These are phyloP conservation scores for Thalassiosira ordinaria DNA, from an alignment of 352 stramenopile species.

Conservation along the genomic window DNA sequence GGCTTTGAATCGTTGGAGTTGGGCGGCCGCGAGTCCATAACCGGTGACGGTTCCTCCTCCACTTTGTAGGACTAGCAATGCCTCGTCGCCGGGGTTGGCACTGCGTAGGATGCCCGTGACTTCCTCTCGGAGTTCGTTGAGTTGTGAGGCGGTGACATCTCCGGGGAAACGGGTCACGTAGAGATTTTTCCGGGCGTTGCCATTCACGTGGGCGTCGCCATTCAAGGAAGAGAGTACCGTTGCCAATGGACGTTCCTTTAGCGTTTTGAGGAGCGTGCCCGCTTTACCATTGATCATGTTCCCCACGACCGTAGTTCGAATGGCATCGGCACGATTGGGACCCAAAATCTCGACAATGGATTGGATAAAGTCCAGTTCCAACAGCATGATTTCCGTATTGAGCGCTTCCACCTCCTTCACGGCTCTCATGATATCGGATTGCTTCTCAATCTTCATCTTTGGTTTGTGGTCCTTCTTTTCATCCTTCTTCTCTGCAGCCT, in stretches of 20 bases:
- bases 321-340: slow-evolving; percentile 61
- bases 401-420: slow-evolving; percentile 59
- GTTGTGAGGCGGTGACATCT: slow-evolving; percentile 82
- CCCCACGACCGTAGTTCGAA: slow-evolving; percentile 68
- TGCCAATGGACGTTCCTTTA: slow-evolving; percentile 74
- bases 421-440: slow-evolving; percentile 49
- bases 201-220: not conserved
- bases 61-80: slow-evolving; percentile 82
- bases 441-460: slow-evolving; percentile 47
- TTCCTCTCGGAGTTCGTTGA: slow-evolving; percentile 83
- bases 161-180: slow-evolving; percentile 84
- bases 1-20: slow-evolving; percentile 83
- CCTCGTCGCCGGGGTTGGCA: slow-evolving; percentile 80
- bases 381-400: slow-evolving; percentile 61
- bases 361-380: slow-evolving; percentile 79
- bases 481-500: slow-evolving; percentile 26
- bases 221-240: slow-evolving; percentile 53
- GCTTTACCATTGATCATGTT: slow-evolving; percentile 62
- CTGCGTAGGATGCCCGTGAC: slow-evolving; percentile 82
- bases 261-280: slow-evolving; percentile 62
- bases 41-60: slow-evolving; percentile 87
- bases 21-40: slow-evolving; percentile 85
- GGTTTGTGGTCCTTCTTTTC: slow-evolving; percentile 17
- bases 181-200: slow-evolving; percentile 46
- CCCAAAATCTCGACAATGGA: slow-evolving; percentile 65